Evolutionary conservation across 352 stramenopile species (phyloP).

Genomic region (Globisporangium spiculum): DNA sequence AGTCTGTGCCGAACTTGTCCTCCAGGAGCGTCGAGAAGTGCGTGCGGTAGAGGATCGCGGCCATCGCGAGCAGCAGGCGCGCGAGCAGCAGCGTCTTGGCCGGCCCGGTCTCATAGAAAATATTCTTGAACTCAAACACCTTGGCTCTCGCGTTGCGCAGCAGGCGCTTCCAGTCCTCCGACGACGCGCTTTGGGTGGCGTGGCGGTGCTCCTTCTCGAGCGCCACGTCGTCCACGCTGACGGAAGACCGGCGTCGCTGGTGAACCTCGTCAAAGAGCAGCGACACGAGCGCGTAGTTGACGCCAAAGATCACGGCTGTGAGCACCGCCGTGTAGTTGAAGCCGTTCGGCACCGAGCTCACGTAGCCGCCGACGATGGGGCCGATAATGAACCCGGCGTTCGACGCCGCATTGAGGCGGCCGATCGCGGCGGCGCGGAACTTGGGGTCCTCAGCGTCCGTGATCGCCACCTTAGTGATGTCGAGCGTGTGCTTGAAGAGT

Average conservation of each 20-base stretch:
- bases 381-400: conserved; percentile 80
- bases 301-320: conserved; percentile 54
- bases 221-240: not conserved
- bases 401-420: conserved; percentile 66
- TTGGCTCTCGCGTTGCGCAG: conserved; percentile 50
- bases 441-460: conserved; percentile 49
- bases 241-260: conserved; percentile 14
- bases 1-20: conserved; percentile 75
- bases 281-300: conserved; percentile 71
- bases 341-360: conserved; percentile 61
- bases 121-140: conserved; percentile 56
- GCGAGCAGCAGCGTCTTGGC: conserved; percentile 69
- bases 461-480: conserved; percentile 72
- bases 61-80: conserved; percentile 69
- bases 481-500: conserved; percentile 82
- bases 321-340: conserved; percentile 83
- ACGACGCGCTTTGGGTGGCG: not conserved
- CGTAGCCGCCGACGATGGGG: conserved; percentile 63
- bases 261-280: conserved; percentile 40
- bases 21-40: conserved; percentile 78
- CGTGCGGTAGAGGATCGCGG: conserved; percentile 72
- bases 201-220: conserved; percentile 5
- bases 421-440: conserved; percentile 46
- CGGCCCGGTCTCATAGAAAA: conserved; percentile 59
- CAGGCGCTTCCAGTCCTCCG: conserved; percentile 33